A percentile compares a stretch with the other conserved stretches of the same genome.
Conservation (phyloP, 768 basidiomycete species). For the Xerocomus potaroensis region DNA sequence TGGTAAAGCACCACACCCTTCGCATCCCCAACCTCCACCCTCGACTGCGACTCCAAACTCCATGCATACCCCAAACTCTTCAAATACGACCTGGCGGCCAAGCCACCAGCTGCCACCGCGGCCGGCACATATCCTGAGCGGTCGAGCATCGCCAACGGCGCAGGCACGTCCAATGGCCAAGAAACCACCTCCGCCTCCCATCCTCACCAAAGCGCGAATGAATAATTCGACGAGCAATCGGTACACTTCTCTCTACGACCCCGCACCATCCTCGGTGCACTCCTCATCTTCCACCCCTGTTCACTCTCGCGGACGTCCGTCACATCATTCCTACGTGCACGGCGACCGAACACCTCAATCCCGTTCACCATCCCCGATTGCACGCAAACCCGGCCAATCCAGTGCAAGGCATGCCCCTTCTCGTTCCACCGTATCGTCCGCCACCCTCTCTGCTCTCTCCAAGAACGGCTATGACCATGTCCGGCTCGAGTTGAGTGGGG, state of each 20-base stretch:
- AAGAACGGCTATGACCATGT: slow-evolving; percentile 67
- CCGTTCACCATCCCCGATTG: slow-evolving; percentile 40
- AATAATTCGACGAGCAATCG: slow-evolving; percentile 24
- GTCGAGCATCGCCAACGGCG: slow-evolving; percentile 23
- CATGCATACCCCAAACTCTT: slow-evolving; percentile 21
- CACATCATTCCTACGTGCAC: slow-evolving; percentile 13
- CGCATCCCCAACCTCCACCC: slow-evolving; percentile 10
- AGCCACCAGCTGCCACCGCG: slow-evolving; percentile 30
- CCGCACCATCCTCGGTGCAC: slow-evolving; percentile 14
- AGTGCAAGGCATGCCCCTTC: slow-evolving; percentile 20
- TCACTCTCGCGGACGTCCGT: slow-evolving; percentile 27
- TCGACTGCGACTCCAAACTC: slow-evolving; percentile 27
- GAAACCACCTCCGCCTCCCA: slow-evolving; percentile 19
- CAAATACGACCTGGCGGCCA: slow-evolving; percentile 19
- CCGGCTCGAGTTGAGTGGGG: slow-evolving; percentile 47
- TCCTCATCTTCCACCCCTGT: slow-evolving; percentile 37
- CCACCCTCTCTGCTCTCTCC: slow-evolving; percentile 42
- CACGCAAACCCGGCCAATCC: slow-evolving; percentile 36
- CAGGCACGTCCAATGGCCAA: slow-evolving; percentile 27
- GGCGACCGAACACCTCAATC: slow-evolving; percentile 25
- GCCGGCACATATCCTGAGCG: slow-evolving; percentile 22
- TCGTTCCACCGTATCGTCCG: slow-evolving; percentile 18
- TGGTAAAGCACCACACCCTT: slow-evolving; percentile 13
- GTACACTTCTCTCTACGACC: slow-evolving; percentile 18
- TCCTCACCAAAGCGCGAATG: slow-evolving; percentile 25